Evolutionary conservation across 2,329 filamentous ascomycete genomes (phyloP), one percentile per base, ranked within the genome.

Genomic region (Arthrobotrys megalospora): DNA sequence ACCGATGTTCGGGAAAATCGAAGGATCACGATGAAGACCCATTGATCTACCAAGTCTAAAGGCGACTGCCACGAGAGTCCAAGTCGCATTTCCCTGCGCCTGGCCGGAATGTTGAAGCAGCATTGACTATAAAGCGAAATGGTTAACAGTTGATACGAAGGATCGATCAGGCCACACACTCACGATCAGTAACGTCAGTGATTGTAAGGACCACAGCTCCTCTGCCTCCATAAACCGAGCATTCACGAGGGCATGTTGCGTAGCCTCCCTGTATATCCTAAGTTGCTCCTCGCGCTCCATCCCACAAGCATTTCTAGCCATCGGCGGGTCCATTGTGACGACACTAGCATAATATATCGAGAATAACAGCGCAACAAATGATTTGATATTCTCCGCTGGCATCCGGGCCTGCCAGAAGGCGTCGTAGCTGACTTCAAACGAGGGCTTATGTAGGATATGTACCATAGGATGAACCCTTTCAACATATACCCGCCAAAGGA

Each of bases 191-290:
- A 78, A 43, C 1, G 75, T 78, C 32, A 78, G 24, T 12, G 75
- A 43, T 48, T 78, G 75, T 36, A 78, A 48, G 10, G 75, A 78
- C n/a, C 67, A 72, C 5, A 78, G 41, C 21, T 78, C 75, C 36
- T 78, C 75, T 7, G 75, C 62, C 62, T 78, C 75, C 75, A 78
- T 78, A 55, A 78, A 78, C 62, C 75, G 32, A 10, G 75, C 75
- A 24, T 72, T 78, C 8, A 78, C 55, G 8, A 78, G 67, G 7
- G 75, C 50, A 58, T 78, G 75, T 28, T 78, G 75, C 11, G 75
- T 78, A 8, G 75, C 75, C 19, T 78, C 75, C 21, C 55, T 67
- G 63, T 78, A 78, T 62, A 72, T 64, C 19, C 53, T 72, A 16
- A 78, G 41, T 36, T 78, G 75, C 32, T 78, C 75, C 5, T 67